phyloP scores from a whole-genome alignment of 768 basidiomycete species.

The Podaxis carcinomalis region DNA sequence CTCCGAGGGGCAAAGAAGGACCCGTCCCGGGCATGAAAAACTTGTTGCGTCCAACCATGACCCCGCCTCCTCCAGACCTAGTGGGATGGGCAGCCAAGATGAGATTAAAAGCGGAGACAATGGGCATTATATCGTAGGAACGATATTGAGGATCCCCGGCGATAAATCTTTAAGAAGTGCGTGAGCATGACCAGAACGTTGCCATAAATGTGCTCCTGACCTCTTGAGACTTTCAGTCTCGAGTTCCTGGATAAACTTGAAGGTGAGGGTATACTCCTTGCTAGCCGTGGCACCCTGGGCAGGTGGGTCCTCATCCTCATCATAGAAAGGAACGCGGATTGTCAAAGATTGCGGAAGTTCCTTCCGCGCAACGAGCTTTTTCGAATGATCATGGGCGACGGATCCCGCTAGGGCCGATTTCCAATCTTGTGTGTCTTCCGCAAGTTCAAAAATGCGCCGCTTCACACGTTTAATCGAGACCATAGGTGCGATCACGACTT shows the following conservation, averaged over 20 bases:
- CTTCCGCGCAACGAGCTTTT: constrained; percentile 46
- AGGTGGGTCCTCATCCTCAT: constrained; percentile 47
- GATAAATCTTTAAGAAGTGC: constrained; percentile 41
- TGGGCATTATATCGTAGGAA: constrained; percentile 52
- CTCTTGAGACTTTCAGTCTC: constrained; percentile 46
- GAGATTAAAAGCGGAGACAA: constrained; percentile 62
- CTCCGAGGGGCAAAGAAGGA: constrained; percentile 50
- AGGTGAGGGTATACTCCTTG: constrained; percentile 44
- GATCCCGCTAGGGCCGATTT: constrained; percentile 35
- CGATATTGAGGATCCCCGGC: constrained; percentile 49
- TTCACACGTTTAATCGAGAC: constrained; percentile 49
- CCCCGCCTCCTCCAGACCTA: constrained; percentile 48
- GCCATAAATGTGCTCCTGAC: constrained; percentile 22
- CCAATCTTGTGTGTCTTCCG: constrained; percentile 51
- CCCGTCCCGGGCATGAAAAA: constrained; percentile 56
- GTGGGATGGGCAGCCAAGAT: constrained; percentile 55
- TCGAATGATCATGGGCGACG: constrained; percentile 54
- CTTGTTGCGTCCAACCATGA: constrained; percentile 62
- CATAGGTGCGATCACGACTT: constrained; percentile 50
- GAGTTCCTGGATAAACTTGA: constrained; percentile 40
- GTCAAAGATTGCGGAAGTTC: constrained; percentile 40
- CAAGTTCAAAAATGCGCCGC: constrained; percentile 57
- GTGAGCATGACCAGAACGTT: constrained; percentile 11
- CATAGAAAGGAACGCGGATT: constrained; percentile 42
- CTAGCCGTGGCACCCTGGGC: constrained; percentile 25